Percentiles rank a stretch among this genome's conserved stretches.
These are phyloP conservation scores for Suhomyces taliae DNA, from an alignment of 1,139 yeast genomes.

Conservation along the genomic window DNA sequence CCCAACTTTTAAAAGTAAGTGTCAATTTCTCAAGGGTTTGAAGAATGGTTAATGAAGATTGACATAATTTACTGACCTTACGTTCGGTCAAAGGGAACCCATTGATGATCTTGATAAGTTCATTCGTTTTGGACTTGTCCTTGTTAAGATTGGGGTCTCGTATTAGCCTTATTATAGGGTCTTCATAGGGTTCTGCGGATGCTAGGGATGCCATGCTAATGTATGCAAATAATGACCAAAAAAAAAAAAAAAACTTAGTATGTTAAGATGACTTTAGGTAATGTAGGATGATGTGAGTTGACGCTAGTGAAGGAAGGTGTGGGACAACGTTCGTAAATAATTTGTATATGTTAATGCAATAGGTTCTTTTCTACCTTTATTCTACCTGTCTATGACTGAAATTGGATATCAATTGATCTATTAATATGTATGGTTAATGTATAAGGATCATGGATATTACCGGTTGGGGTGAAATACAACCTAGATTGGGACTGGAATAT, in stretches of 20 bases:
- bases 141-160: conserved; percentile 52
- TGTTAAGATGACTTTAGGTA: too few relatives aligned
- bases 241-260: neutral
- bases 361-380: too few relatives aligned
- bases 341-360: too few relatives aligned
- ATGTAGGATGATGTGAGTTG: too few relatives aligned
- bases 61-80: conserved; percentile 52
- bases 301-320: too few relatives aligned
- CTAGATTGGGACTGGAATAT: too few relatives aligned
- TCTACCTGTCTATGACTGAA: too few relatives aligned
- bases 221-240: neutral
- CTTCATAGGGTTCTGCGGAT: conserved; percentile 31
- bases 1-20: conserved; percentile 53
- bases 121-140: conserved; percentile 42
- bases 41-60: conserved; percentile 45
- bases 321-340: too few relatives aligned
- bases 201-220: conserved; percentile 1
- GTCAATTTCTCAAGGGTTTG: conserved; percentile 53
- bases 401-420: too few relatives aligned
- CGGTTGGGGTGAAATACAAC: too few relatives aligned
- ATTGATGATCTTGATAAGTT: conserved; percentile 43
- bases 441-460: too few relatives aligned
- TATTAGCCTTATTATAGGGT: conserved; percentile 49
- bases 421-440: too few relatives aligned
- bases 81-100: conserved; percentile 46